Evolutionary conservation across 148 eudicot species (phyloP), one percentile per base, ranked within the genome.

Genomic region (Cornus suecica): DNA sequence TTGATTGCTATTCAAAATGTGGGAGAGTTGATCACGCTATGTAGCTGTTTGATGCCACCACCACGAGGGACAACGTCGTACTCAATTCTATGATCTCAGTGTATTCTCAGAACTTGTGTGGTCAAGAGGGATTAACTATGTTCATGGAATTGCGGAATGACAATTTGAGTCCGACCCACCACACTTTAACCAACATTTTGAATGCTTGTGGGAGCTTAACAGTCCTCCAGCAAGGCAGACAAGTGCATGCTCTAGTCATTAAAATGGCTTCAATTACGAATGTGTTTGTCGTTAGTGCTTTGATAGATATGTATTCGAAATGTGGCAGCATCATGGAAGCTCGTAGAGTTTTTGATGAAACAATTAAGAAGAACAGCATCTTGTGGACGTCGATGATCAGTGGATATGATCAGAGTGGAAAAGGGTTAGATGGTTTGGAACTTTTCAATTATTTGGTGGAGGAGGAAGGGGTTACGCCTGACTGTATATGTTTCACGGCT

Each of bases 341-440:
- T n/a, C 65, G 68, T 63, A 6, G 13, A 27, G 83, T 82, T 48
- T 85, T 82, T 37, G 70, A 72, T 45, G 74, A 71, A 63, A 70
- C 80, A 1, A 42, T 29, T 28, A 48, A 73, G 66, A 77, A 67
- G 30, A 85, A 80, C 34, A 73, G 65, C 72, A 78, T 80, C 24
- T 23, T 77, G n/a, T 86, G 84, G 85, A 86, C 84, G 66, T 71
- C 86, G 52, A 76, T 86, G 81, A 68, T 83, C 65, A 79, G 77
- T 16, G 89, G 84, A 56, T 81, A 76, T 77, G 88, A 85, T 61
- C 86, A 81, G 25, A 77, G 75, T 72, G 90, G 88, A 74, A 83
- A 70, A 71, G 80, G 77, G 24, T 68, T 52, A 9, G 88, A 85
- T 65, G 88, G 79, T 10, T 73, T 84, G 42, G 54, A 79, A 42